Conservation (phyloP, 306 rosid genomes). For the Trifolium repens region DNA sequence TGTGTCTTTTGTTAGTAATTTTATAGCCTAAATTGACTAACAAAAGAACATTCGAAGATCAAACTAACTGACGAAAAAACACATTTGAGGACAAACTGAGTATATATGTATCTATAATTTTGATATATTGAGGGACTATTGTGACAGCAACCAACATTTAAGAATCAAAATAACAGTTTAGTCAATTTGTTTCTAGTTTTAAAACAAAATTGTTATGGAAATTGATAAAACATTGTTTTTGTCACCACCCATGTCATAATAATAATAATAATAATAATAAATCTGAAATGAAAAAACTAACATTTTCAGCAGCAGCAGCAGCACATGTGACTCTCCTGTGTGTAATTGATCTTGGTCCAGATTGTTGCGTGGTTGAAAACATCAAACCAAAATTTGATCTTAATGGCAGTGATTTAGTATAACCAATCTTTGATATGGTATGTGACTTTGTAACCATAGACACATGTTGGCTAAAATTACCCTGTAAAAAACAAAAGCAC, state of each 20-base stretch:
- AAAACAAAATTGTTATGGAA: background rate
- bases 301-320: conserved; percentile 56
- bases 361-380: conserved; percentile 38
- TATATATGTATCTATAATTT: too few relatives aligned
- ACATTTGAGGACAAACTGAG: too few relatives aligned
- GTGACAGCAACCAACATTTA: background rate
- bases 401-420: conserved; percentile 43
- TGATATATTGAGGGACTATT: too few relatives aligned
- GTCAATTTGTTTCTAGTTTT: conserved; percentile 1
- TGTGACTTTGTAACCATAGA: conserved; percentile 40
- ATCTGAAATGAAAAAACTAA: conserved; percentile 42
- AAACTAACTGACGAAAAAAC: background rate
- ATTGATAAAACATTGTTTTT: background rate
- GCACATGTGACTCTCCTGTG: conserved; percentile 52
- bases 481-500: conserved; percentile 36
- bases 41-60: background rate
- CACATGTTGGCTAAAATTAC: conserved; percentile 38
- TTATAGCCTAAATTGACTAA: background rate
- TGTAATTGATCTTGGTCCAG: conserved; percentile 43
- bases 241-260: conserved; percentile 3
- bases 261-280: background rate
- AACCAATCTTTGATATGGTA: conserved; percentile 31
- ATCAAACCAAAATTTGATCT: conserved; percentile 47
- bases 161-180: background rate
- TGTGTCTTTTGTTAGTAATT: background rate